These are phyloP conservation scores for Solanum hybrid DNA, from an alignment of 305 asterid species.

Conservation along the genomic window DNA sequence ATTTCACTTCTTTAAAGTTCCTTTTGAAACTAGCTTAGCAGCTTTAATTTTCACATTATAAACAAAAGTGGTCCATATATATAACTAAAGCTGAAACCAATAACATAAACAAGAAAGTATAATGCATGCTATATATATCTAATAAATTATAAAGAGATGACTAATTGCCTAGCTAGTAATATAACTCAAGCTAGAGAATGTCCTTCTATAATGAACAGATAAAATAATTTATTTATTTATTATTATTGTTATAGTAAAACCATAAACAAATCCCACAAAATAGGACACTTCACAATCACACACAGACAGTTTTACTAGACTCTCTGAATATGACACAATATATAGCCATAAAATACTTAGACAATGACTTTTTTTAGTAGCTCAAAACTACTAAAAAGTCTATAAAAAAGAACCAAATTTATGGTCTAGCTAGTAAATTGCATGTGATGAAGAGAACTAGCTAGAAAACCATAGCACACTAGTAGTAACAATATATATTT, in stretches of 20 bases:
- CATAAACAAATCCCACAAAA: background rate
- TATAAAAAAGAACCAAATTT: slow-evolving; percentile 22
- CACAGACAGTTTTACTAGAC: background rate
- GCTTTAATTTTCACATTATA: background rate
- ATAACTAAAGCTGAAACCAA: background rate
- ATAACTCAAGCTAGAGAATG: background rate
- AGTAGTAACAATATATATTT: background rate
- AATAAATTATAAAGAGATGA: background rate
- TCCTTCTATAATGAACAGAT: background rate
- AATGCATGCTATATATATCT: background rate
- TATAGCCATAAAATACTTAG: slow-evolving; percentile 9
- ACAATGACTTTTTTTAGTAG: background rate
- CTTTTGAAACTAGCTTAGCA: background rate
- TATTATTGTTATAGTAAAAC: background rate
- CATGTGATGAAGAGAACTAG: slow-evolving; percentile 8
- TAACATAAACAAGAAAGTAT: background rate
- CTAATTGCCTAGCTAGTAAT: background rate
- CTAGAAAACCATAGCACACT: slow-evolving; percentile 16
- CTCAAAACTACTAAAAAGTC: slow-evolving; percentile 16
- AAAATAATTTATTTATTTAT: background rate
- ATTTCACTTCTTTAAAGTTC: background rate
- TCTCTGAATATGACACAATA: slow-evolving; percentile 9
- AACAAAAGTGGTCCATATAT: background rate
- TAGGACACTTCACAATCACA: background rate
- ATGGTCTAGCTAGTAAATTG: slow-evolving; percentile 19